phyloP scores from a whole-genome alignment of 1,139 yeast genomes.

The Geotrichum bryndzae region DNA sequence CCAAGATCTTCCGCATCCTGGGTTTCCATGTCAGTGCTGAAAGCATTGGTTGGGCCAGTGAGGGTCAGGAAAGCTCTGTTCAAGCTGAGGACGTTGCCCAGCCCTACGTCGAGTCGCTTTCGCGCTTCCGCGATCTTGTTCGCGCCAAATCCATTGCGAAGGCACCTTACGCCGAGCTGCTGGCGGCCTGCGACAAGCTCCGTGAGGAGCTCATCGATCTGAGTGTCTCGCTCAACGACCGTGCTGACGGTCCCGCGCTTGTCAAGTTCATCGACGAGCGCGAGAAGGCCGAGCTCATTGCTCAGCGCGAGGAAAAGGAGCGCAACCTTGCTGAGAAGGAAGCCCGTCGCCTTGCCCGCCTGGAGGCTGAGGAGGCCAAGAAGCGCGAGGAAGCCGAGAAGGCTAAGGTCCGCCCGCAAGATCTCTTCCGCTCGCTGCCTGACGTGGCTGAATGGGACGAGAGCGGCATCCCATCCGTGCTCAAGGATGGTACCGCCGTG shows the following conservation, averaged over 20 bases:
- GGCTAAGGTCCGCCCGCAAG: conserved; percentile 63
- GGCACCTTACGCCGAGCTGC: conserved; percentile 49
- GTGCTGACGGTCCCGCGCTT: conserved; percentile 72
- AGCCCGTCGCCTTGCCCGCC: conserved; percentile 33
- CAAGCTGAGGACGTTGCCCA: conserved; percentile 61
- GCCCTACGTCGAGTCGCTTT: conserved; percentile 74
- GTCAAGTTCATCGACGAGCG: conserved; percentile 68
- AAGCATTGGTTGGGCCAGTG: conserved; percentile 70
- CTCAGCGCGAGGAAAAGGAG: conserved; percentile 54
- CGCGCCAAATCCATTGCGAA: conserved; percentile 67
- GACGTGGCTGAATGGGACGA: conserved; percentile 77
- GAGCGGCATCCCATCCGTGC: conserved; percentile 74
- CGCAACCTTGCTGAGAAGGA: conserved; percentile 47
- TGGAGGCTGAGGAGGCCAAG: conserved; percentile 35
- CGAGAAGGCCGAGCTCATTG: conserved; percentile 61
- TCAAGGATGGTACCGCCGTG: conserved; percentile 74
- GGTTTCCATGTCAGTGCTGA: conserved; percentile 74
- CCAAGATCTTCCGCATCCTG: conserved; percentile 59
- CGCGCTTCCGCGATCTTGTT: conserved; percentile 75
- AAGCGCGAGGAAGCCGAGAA: conserved; percentile 62
- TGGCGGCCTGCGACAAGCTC: conserved; percentile 53
- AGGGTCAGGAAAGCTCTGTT: conserved; percentile 23
- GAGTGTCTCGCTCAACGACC: conserved; percentile 84
- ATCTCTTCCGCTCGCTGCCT: conserved; percentile 54
- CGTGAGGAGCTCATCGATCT: conserved; percentile 66